Base-by-base conservation (phyloP, 495 filamentous ascomycete genomes). In the Hyaloscypha bicolor region DNA sequence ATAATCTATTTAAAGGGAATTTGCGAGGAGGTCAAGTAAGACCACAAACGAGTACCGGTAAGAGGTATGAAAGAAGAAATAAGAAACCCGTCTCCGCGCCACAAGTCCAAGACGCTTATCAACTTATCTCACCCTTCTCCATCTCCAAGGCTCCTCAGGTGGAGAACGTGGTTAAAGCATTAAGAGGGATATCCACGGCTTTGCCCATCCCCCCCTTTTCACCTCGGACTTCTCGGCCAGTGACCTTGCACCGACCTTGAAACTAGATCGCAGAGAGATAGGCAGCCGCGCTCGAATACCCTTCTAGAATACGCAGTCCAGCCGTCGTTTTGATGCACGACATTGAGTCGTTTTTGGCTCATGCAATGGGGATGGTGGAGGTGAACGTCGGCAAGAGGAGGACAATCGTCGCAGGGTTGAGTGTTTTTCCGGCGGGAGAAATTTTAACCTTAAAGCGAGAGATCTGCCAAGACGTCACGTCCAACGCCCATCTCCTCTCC, bases 81-180 rank as follows among this genome's bases (percentile, higher is more conserved):
- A 55, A 21, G n/a, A 64, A 56, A n/a, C 25, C 22, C 31, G 33
- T 33, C 12, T 12, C 29, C 56, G 37, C 29, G 30, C 19, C 14
- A 32, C 33, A 52, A n/a, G 9, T 19, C 62, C 22, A 48, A 66
- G 19, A 51, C 22, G 25, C 14, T 52, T 51, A 60, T 53, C 64
- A 37, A 29, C 25, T 33, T 14, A 48, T 48, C 42, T 16, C 42
- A 12, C 42, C 16, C 11, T 48, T 12, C 11, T 19, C 42, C 16
- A 48, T 19, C 42, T 12, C 42, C 42, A 48, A 39, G 16, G 59
- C 22, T 48, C 37, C 55, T 30, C 32, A 37, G 57, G 65, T 67
- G 65, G 65, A 62, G 37, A 52, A 8, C 42, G 58, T 67, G 57
- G 57, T 62, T 62, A 67, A 67, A 55, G 48, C 48, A 39, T 67